Evolutionary conservation across 1,284 basidiomycete genomes (phyloP), one percentile per base, ranked within the genome.

Genomic region (Neonothopanus nambi): DNA sequence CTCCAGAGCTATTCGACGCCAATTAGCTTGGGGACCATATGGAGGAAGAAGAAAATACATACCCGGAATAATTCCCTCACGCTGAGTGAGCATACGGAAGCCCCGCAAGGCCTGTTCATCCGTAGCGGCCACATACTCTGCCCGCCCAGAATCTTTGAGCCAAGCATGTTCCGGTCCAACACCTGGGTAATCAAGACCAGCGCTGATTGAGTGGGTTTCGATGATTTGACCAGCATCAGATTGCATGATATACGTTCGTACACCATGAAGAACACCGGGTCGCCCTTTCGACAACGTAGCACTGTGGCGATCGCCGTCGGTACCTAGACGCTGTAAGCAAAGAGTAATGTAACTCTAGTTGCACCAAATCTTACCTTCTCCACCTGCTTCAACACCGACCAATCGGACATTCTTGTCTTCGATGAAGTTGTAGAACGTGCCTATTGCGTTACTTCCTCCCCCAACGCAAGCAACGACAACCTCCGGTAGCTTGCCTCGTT

Each of bases 81-180:
- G 72, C 71, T 99, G 91, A 0, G 94, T 97, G 64, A 88, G 81
- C 71, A 93, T 79, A 60, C 93, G 81, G 82, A 99, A 99, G 0
- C 94, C 97, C 39, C 91, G 80, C 33, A 99, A 77, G 3, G 94
- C 95, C 66, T 99, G 81, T 66, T 95, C 89, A 66, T 99, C 97
- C 2, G 93, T 98, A 8, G 96, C 96, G 11, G 84, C 87, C 15
- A 90, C 82, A 71, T 98, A 99, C 68, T 98, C 93, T 0, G 95
- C 97, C 51, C 97, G 79, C 15, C 93, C 92, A 2, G 87, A 88
- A 67, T 97, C 93, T 73, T 98, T 98, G 67, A 99, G 77, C 88
- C 89, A 97, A 45, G 95, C 89, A 69, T 98, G 96, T 71, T 99
- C 96, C 7, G 97, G 97, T 13, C 97, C 97, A 49, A 99, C 97